A percentile compares a stretch with the other conserved stretches of the same genome.
phyloP scores from a whole-genome alignment of 1,284 basidiomycete species.

The Cryptococcus jaspeensis region DNA sequence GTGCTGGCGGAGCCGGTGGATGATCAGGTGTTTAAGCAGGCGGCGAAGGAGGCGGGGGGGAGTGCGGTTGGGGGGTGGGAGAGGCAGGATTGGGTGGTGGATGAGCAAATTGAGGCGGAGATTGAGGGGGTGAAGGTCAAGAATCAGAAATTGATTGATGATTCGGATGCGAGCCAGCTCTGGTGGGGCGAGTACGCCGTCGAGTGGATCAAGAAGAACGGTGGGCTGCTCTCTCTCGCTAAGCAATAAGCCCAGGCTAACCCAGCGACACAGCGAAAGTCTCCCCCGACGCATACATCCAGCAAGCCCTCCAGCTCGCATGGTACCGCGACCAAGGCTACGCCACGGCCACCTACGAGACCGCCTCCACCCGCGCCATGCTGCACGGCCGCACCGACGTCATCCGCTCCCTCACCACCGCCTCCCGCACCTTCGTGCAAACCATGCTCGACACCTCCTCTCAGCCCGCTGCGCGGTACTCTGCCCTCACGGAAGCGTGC shows the following conservation, averaged over 20 bases:
- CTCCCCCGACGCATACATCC: slow-evolving; percentile 86
- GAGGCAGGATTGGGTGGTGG: slow-evolving; percentile 73
- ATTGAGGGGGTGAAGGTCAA: slow-evolving; percentile 63
- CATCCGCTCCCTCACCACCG: slow-evolving; percentile 73
- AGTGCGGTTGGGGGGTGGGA: slow-evolving; percentile 57
- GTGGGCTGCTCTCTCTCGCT: slow-evolving; percentile 53
- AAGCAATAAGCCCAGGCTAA: not conserved
- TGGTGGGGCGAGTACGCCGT: slow-evolving; percentile 85
- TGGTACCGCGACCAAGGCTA: slow-evolving; percentile 76
- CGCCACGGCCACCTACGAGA: slow-evolving; percentile 92
- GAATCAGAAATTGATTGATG: slow-evolving; percentile 64
- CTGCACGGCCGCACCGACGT: slow-evolving; percentile 90
- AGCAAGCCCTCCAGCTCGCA: slow-evolving; percentile 90
- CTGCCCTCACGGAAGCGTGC: slow-evolving; percentile 67
- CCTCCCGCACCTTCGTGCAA: slow-evolving; percentile 76
- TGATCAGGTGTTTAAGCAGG: slow-evolving; percentile 46
- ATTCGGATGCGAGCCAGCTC: slow-evolving; percentile 81
- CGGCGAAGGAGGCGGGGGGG: slow-evolving; percentile 11
- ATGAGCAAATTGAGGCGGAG: slow-evolving; percentile 61
- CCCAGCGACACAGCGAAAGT: slow-evolving; percentile 59
- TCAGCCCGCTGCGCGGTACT: slow-evolving; percentile 47
- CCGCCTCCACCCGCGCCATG: slow-evolving; percentile 87
- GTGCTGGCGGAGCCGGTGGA: slow-evolving; percentile 67
- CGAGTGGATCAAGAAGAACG: slow-evolving; percentile 82
- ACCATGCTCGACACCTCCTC: slow-evolving; percentile 63